Evolutionary conservation across 2,329 filamentous ascomycete species (phyloP), one percentile per base, ranked within the genome.

Genomic region (Sporothrix humicola): DNA sequence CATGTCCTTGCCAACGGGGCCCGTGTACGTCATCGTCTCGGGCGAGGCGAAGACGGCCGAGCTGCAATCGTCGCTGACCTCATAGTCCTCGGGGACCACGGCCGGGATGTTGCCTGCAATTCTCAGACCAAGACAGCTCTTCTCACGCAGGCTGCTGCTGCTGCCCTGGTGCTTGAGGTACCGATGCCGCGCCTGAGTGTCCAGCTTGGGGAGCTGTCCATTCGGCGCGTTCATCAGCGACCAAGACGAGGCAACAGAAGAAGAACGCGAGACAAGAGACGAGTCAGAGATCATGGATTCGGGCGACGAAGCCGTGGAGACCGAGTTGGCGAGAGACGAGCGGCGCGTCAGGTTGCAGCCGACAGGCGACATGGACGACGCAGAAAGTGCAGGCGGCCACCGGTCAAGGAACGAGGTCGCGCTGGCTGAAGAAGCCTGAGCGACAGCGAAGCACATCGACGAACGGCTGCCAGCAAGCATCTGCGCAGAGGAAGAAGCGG

Each of bases 201-300:
- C 87, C 85, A 86, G 81, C 82, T 87, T 87, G 83, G 76, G 65
- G 10, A 74, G 70, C 69, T 71, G 69, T 70, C 83, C 82, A 81
- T 83, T 84, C 82, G 86, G 88, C 88, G 88, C 88, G 85, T 85
- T 87, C 81, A 82, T 86, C 82, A 88, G 82, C 74, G 87, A 89
- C 77, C 88, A 90, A 78, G 87, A 85, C 79, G 88, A 90, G 73
- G 88, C 90, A 81, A 90, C 88, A 20, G 89, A 91, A 79, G 89
- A 90, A 71, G 88, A 90, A 80, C 88, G 88, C 76, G 89, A 91
- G 76, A 88, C 85, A 75, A 86, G 86, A 74, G 87, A 90, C 73
- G 84, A 83, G 79, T 91, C 89, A 74, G 89, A 91, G 63, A 91
- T 82, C 89, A 91, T 91, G 72, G 89, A 91, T 79, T 91, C 89